These are phyloP conservation scores for Hemerocallis citrina DNA, from an alignment of 106 monocot genomes.

Conservation along the genomic window DNA sequence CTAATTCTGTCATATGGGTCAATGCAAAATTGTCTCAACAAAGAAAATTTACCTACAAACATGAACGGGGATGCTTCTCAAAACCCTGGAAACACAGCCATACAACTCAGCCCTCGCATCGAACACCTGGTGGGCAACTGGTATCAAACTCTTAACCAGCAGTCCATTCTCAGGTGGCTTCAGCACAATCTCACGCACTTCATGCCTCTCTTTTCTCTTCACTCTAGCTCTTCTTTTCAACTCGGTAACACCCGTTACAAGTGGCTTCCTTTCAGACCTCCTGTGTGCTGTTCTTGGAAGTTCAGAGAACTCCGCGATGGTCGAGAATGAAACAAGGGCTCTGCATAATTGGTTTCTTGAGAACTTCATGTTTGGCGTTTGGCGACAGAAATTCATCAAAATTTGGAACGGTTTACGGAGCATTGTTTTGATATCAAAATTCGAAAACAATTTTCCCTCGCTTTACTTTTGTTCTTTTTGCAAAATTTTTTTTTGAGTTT, in stretches of 20 bases:
- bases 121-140: conserved; percentile 31
- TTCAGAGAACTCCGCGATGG: neutral
- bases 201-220: conserved; percentile 17
- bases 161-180: conserved; percentile 40
- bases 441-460: too few relatives aligned
- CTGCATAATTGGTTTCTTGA: neutral
- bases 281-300: neutral
- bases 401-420: neutral
- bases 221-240: conserved; percentile 25
- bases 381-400: neutral
- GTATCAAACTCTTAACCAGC: conserved; percentile 26
- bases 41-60: conserved; percentile 26
- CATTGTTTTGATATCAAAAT: too few relatives aligned
- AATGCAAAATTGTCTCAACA: too few relatives aligned
- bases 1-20: too few relatives aligned
- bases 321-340: neutral
- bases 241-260: conserved; percentile 34
- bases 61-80: conserved; percentile 22
- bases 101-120: conserved; percentile 21
- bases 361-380: neutral
- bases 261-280: conserved; percentile 32
- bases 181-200: conserved; percentile 29
- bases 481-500: too few relatives aligned
- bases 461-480: too few relatives aligned
- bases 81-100: conserved; percentile 14